Evolutionary conservation across 352 stramenopile species (phyloP), one percentile per base, ranked within the genome.

Genomic region (Phytopythium oedochilum): DNA sequence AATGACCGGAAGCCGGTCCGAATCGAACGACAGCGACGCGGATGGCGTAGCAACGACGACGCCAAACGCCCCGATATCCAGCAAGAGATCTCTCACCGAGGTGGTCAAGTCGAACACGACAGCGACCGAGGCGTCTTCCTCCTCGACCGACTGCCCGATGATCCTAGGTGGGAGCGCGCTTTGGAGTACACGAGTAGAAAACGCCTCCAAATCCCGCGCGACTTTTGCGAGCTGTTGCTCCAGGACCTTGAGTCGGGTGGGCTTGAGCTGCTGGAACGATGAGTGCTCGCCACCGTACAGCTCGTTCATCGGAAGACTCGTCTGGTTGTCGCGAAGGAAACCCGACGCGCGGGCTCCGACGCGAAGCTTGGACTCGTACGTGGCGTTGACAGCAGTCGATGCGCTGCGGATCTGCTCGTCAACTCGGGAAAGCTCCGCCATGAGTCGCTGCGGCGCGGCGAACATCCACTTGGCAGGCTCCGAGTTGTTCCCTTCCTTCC

Each of bases 381-480:
- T 62, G 0, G 45, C 25, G 20, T 63, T 71, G 15, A 55, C 26
- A 18, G 58, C 45, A 18, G 26, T 62, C 17, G 46, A 57, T 9
- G 66, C 55, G 22, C 40, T 39, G 32, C 50, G 57, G 23, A 81
- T 67, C 22, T 81, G 68, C 6, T 52, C 53, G 29, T 80, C 68
- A 3, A 75, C 50, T 14, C 62, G 57, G 15, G 55, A 60, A 5
- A 81, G 55, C 42, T 81, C 68, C 32, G 57, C 43, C 45, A 76
- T 28, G 15, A 81, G 60, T 15, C 57, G 64, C 25, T 74, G 58
- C 3, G 71, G 68, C 18, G 72, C 60, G 26, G 60, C 71, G 23
- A 81, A 43, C 63, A 81, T 81, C 71, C 68, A 81, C 29, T 72
- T 76, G 23, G 64, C 60, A 12, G 43, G 28, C 20, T 68, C 60